phyloP scores from a whole-genome alignment of 805 yeast species.

The Lipomyces starkeyi region DNA sequence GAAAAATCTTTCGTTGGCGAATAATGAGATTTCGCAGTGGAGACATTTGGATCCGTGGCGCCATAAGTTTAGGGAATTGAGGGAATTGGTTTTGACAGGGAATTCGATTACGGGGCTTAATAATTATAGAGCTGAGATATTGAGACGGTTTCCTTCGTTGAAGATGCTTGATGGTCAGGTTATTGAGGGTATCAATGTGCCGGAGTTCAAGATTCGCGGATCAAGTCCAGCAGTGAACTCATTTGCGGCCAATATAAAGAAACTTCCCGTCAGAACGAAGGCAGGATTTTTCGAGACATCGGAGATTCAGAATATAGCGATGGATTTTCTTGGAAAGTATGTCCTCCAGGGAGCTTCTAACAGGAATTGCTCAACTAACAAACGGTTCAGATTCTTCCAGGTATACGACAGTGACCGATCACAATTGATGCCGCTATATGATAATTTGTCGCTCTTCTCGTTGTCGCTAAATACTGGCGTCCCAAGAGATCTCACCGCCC shows the following conservation, averaged over 20 bases:
- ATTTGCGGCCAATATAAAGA: conserved; percentile 25
- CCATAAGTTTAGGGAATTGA: conserved; percentile 69
- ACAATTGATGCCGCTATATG: conserved; percentile 74
- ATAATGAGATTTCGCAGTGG: conserved; percentile 68
- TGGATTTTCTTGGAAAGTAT: conserved; percentile 66
- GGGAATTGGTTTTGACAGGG: conserved; percentile 78
- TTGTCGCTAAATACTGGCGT: conserved; percentile 74
- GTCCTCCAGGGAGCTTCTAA: conserved; percentile 5
- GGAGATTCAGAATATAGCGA: conserved; percentile 70
- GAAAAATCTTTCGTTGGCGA: conserved; percentile 77
- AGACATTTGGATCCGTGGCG: conserved; percentile 75
- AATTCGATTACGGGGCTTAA: conserved; percentile 64
- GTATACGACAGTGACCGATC: conserved; percentile 82
- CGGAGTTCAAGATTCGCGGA: conserved; percentile 11
- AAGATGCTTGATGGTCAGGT: conserved; percentile 77
- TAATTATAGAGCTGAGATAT: conserved; percentile 62
- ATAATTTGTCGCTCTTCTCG: conserved; percentile 84
- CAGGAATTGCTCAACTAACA: not conserved
- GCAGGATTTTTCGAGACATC: conserved; percentile 82
- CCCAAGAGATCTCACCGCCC: conserved; percentile 52
- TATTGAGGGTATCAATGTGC: conserved; percentile 72
- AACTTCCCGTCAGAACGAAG: conserved; percentile 50
- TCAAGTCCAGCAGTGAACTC: conserved; percentile 29
- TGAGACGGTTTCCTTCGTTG: conserved; percentile 78
- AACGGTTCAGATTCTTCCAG: conserved; percentile 60